Base-by-base conservation (phyloP, 805 yeast species). In the Middelhovenomyces tepae region DNA sequence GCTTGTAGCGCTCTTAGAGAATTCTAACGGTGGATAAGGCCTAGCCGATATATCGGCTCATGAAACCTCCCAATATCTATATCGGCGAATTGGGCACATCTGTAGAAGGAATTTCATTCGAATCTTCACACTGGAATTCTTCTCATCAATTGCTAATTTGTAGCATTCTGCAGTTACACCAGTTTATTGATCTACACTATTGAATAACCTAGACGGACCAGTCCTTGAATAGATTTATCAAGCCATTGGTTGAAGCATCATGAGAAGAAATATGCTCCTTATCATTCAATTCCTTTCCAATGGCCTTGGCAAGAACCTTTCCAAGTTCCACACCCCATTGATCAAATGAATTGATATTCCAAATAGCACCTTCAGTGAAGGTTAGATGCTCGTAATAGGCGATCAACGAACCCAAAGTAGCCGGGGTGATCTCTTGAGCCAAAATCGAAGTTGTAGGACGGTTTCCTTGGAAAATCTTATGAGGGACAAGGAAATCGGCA, bases 251-350 rank as follows among this genome's bases (percentile, higher is more conserved):
- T 31, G 95, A 82, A 24, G 78, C 78, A 59, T 91, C 98, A 62
- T 91, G 98, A 40, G 75, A 56, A 22, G 65, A 57, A 36, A 81
- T 76, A 35, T 65, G 61, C 28, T 59, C 55, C 19, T 64, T 51
- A 55, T 70, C 73, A 50, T 81, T 82, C 56, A 91, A 76, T 67
- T 91, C 96, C 51, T 73, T 73, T 52, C 93, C 89, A 54, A 91
- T 89, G 39, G 73, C 91, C 78, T 91, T 91, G 57, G 98, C 98
- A 57, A 91, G 75, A 34, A 81, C 93, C 69, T 91, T 91, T 61
- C 98, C 98, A 52, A 91, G 81, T 69, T 91, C 98, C 54, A 91
- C 98, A 65, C 98, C 98, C 95, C 97, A 91, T 71, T 91, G 98
- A 70, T 91, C 98, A 59, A 85, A 91, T 13, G 97, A 89, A 78